A percentile compares a stretch with the other conserved stretches of the same genome.
Evolutionary conservation across 306 rosid species (phyloP).

Genomic region (Rosa chinensis): DNA sequence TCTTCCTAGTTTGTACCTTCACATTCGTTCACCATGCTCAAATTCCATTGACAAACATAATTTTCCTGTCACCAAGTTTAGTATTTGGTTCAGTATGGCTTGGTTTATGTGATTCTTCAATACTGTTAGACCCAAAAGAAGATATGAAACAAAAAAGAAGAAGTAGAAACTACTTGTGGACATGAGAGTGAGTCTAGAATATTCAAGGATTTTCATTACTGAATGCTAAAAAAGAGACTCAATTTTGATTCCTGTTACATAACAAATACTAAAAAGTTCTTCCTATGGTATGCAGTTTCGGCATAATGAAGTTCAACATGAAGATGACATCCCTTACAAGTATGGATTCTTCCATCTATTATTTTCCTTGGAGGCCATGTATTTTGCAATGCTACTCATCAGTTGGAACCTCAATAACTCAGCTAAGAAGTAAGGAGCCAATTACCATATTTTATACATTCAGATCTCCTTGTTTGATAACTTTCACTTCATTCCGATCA

Average conservation of each 20-base stretch:
- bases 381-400: constrained; percentile 88
- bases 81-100: background rate
- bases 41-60: background rate
- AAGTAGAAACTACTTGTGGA: too few species aligned
- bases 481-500: background rate
- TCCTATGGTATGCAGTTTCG: constrained; percentile 48
- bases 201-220: background rate
- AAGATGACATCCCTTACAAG: constrained; percentile 65
- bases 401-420: constrained; percentile 90
- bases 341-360: constrained; percentile 80
- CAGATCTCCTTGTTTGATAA: background rate
- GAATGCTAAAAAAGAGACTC: background rate
- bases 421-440: constrained; percentile 54
- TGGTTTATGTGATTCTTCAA: background rate
- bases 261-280: background rate
- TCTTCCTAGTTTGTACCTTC: too few species aligned
- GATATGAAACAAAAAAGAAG: background rate
- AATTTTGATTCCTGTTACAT: background rate
- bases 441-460: background rate
- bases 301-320: constrained; percentile 46
- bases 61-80: background rate
- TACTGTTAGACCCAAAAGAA: background rate
- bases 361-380: constrained; percentile 86
- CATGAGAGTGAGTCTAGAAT: background rate
- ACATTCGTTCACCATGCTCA: too few species aligned